Conservation (phyloP, 139 green algal species). For the Chlorella sorokiniana region DNA sequence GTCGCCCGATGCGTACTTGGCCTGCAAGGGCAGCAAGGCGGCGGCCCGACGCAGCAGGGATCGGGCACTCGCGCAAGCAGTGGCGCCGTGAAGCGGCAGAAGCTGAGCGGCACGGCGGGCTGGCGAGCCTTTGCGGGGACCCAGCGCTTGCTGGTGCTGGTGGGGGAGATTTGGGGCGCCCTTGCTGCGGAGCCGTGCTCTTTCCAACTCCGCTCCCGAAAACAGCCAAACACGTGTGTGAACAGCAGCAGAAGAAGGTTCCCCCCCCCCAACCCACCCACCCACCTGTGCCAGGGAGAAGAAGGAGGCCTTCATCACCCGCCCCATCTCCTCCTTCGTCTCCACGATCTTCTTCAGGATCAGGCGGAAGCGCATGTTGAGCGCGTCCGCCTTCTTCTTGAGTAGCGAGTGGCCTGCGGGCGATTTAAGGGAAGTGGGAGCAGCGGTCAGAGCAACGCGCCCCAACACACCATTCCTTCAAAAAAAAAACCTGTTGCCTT, state of each 20-base stretch:
- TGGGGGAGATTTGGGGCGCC: too few relatives aligned
- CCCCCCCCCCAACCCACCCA: too few relatives aligned
- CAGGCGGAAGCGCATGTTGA: conserved; percentile 87
- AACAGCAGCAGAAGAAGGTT: not conserved
- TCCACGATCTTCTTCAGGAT: conserved; percentile 93
- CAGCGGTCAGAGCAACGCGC: not conserved
- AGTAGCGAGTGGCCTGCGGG: conserved; percentile 87
- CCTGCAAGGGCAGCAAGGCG: conserved; percentile 48
- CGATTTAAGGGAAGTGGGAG: not conserved
- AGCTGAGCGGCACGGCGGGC: too few relatives aligned
- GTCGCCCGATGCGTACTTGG: conserved; percentile 94
- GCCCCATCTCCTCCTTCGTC: conserved; percentile 91
- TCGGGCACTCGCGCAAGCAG: too few relatives aligned
- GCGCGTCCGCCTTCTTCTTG: conserved; percentile 99
- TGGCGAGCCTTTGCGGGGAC: too few relatives aligned
- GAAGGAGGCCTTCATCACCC: conserved; percentile 87
- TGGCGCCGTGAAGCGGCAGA: too few relatives aligned
- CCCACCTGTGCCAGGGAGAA: conserved; percentile 85
- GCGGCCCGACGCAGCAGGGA: too few relatives aligned
- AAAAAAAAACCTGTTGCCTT: too few relatives aligned
- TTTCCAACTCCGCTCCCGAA: too few relatives aligned
- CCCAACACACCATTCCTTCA: not conserved
- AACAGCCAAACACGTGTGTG: not conserved
- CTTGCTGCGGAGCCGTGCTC: too few relatives aligned
- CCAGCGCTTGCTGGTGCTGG: too few relatives aligned